Base-by-base conservation (phyloP, 2,329 filamentous ascomycete genomes). In the Colletotrichum paranaense region DNA sequence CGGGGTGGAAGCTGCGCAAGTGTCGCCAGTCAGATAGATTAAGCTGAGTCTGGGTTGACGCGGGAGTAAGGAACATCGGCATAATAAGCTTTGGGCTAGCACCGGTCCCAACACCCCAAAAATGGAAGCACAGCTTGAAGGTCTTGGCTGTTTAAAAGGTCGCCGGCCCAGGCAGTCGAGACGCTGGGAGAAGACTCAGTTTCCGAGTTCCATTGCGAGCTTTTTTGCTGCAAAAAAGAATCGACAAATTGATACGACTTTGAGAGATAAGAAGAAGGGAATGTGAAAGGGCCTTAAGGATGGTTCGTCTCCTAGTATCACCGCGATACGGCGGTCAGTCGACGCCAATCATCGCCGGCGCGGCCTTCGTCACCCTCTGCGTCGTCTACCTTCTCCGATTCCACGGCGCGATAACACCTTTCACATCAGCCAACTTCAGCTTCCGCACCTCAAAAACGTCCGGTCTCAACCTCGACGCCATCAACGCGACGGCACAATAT, bases 391-490 rank as follows among this genome's bases (percentile, higher is more conserved):
- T 69, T 0, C 55, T 73, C 28, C 70, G 70, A n/a, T 69, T 46
- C 52, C 42, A 49, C 32, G 70, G 59, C n/a, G 53, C 63, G 11
- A 69, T 65, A 19, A 56, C 70, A 14, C 59, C 66, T 30, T 69
- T 69, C 42, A 46, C 53, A 8, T 73, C 70, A 2, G 14, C 49
- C 2, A 30, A n/a, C 11, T 69, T 72, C 53, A 46, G 65, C 59
- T 72, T 68, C 53, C 16, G 69, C 5, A 56, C 70, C 2, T 69
- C 70, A 5, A 60, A 49, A 26, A 28, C 32, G 2, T 55, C 70
- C 1, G 59, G 53, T 11, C 46, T 69, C 38, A 73, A 73, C 30
- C 70, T 73, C 53, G 66, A 73, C 42, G 66, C 70, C 9, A 77
- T 73, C 59, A 73, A 73, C 32, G 30, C 26, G 7, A 73, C 70